Percentiles rank a stretch among this genome's conserved stretches.
Conservation (phyloP, 208 protist species). For the Leishmania turanica region DNA sequence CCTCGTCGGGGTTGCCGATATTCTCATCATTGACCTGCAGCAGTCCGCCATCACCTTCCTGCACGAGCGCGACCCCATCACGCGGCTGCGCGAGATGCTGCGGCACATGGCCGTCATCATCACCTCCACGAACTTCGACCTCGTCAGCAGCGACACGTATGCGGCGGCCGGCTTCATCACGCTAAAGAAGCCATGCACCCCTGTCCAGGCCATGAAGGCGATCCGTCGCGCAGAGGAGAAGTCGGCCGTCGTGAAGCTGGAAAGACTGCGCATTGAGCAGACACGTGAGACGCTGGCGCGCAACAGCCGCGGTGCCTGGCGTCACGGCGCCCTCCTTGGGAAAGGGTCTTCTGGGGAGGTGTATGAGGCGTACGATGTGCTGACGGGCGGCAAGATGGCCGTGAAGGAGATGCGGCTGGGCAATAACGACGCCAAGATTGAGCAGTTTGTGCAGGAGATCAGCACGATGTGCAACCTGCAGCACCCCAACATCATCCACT, state of each 20-base stretch:
- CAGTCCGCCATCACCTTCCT: slow-evolving; percentile 69
- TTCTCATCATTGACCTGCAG: slow-evolving; percentile 86
- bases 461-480: slow-evolving; percentile 91
- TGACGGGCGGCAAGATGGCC: slow-evolving; percentile 91
- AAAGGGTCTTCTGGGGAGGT: slow-evolving; percentile 87
- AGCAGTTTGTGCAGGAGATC: slow-evolving; percentile 86
- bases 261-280: slow-evolving; percentile 72
- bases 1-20: slow-evolving; percentile 74
- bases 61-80: slow-evolving; percentile 59
- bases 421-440: slow-evolving; percentile 65
- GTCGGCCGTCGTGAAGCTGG: slow-evolving; percentile 70
- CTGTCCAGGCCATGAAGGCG: slow-evolving; percentile 72
- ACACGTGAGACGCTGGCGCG: slow-evolving; percentile 80
- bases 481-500: slow-evolving; percentile 94
- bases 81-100: slow-evolving; percentile 72
- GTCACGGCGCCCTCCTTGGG: slow-evolving; percentile 73
- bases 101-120: slow-evolving; percentile 85
- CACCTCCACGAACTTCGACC: slow-evolving; percentile 64
- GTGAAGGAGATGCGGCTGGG: slow-evolving; percentile 86
- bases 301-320: slow-evolving; percentile 86
- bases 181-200: slow-evolving; percentile 84
- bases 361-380: slow-evolving; percentile 80
- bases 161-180: slow-evolving; percentile 82
- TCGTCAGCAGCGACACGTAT: slow-evolving; percentile 63
- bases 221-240: slow-evolving; percentile 81